Evolutionary conservation across 208 protist species (phyloP).

Genomic region (Leptomonas seymouri): DNA sequence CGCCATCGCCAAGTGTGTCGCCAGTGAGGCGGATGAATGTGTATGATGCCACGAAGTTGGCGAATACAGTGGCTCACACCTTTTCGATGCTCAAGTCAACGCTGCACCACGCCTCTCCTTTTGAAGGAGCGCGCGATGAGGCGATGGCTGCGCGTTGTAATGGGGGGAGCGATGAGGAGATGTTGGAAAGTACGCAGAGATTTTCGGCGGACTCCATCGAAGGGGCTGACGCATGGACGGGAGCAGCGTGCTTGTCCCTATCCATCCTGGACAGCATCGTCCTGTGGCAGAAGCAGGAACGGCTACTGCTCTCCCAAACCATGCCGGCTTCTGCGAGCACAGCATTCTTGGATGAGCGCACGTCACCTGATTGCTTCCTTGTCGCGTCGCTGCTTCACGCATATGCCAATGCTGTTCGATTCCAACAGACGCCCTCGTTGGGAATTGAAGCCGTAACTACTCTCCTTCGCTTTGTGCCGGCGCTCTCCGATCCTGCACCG

Average conservation of each 20-base stretch:
- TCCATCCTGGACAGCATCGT: neutral
- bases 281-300: neutral
- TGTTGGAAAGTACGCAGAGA: neutral
- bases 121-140: neutral
- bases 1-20: neutral
- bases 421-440: neutral
- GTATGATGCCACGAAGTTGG: conserved; percentile 23
- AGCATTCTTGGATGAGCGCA: neutral
- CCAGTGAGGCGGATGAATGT: conserved; percentile 16
- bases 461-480: conserved; percentile 15
- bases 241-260: neutral
- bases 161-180: neutral
- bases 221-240: neutral
- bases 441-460: neutral
- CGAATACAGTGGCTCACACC: conserved; percentile 11
- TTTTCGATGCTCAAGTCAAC: conserved; percentile 2
- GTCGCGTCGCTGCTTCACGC: conserved; percentile 1
- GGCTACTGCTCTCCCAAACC: neutral
- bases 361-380: neutral
- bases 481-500: conserved; percentile 2
- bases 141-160: neutral
- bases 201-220: neutral
- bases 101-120: neutral
- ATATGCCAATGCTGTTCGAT: neutral
- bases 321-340: neutral